Evolutionary conservation across 371 early-diverging fungal species (phyloP).

Genomic region (Mucor saturninus): DNA sequence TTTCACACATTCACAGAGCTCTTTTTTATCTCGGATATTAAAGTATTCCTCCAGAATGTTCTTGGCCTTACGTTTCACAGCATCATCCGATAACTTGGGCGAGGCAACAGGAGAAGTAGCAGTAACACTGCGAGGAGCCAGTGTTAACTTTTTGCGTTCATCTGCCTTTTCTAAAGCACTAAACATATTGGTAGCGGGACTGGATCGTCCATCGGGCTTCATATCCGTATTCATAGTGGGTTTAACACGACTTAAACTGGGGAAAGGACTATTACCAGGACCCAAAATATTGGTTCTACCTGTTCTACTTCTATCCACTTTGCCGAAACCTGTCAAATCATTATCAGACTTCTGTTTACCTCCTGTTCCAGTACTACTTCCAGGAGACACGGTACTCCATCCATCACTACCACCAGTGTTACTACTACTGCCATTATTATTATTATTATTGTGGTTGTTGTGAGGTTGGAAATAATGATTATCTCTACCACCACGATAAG

Average conservation of each 20-base stretch:
- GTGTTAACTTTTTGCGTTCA: constrained; percentile 43
- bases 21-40: constrained; percentile 56
- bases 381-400: constrained; percentile 65
- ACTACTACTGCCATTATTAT: neutral
- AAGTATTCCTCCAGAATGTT: constrained; percentile 77
- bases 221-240: constrained; percentile 34
- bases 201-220: constrained; percentile 40
- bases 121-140: constrained; percentile 33
- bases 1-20: constrained; percentile 68
- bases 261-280: constrained; percentile 67
- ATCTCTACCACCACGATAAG: constrained; percentile 55
- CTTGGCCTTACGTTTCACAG: constrained; percentile 66
- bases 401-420: constrained; percentile 57
- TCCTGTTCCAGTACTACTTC: neutral
- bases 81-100: constrained; percentile 55
- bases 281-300: constrained; percentile 56
- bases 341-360: constrained; percentile 53
- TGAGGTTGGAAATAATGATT: constrained; percentile 8
- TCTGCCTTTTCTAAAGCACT: constrained; percentile 50
- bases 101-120: constrained; percentile 6
- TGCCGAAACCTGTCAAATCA: constrained; percentile 83
- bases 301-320: constrained; percentile 69
- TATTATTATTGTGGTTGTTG: constrained; percentile 10
- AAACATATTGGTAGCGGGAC: constrained; percentile 63
- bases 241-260: constrained; percentile 41